Evolutionary conservation across 306 rosid genomes (phyloP).

Genomic region (Quillaja saponaria): DNA sequence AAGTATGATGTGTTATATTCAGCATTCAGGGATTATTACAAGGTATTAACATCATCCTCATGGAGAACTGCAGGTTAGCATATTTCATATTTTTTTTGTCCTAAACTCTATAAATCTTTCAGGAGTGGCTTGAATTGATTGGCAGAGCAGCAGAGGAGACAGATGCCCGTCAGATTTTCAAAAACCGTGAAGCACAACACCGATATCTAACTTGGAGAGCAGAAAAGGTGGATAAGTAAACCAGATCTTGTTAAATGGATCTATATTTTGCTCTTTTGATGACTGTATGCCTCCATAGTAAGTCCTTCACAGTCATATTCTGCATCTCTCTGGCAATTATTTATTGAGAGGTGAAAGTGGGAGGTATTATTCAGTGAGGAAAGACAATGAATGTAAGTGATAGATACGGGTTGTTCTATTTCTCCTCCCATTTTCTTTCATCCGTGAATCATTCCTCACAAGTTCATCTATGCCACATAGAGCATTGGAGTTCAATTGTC

Average conservation of each 20-base stretch:
- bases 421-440: neutral
- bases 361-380: too few relatives aligned
- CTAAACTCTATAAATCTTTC: neutral
- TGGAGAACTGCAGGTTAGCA: neutral
- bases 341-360: neutral
- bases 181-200: conserved; percentile 80
- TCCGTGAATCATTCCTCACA: neutral
- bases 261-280: too few relatives aligned
- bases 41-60: conserved; percentile 46
- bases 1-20: conserved; percentile 61
- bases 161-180: conserved; percentile 42
- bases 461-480: neutral
- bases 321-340: neutral
- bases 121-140: conserved; percentile 79
- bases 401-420: neutral
- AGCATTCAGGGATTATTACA: conserved; percentile 85
- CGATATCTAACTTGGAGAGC: conserved; percentile 79
- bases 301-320: too few relatives aligned
- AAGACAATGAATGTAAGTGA: neutral
- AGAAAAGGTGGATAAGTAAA: conserved; percentile 59
- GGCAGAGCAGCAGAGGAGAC: conserved; percentile 53
- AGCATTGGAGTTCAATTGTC: too few relatives aligned
- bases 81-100: neutral
- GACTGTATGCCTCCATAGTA: too few relatives aligned
- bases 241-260: neutral